Evolutionary conservation across 352 stramenopile species (phyloP), one percentile per base, ranked within the genome.

Genomic region (Pythium rhizo-oryzae): DNA sequence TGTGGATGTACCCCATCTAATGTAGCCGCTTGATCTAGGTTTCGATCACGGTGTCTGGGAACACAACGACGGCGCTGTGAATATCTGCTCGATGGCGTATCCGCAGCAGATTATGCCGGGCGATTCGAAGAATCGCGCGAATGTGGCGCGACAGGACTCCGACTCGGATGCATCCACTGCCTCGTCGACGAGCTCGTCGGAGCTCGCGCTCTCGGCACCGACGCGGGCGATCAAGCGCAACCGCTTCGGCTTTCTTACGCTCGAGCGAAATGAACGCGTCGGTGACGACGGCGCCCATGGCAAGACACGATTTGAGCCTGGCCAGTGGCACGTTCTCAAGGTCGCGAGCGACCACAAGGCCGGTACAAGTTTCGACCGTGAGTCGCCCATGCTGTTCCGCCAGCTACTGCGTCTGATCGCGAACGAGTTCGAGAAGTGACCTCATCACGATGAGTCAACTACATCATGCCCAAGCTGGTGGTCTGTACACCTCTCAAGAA

Each of bases 31-130:
- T n/a, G 7, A 12, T 47, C 12, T 41, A 79, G 73, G 82, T n/a
- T 90, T 89, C 51, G 76, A 92, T 44, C 50, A 67, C 8, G 62
- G 66, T 33, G 72, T 80, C 54, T 92, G 84, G 84, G 74, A 79
- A 24, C 79, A 80, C 69, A 92, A 91, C 33, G 84, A 92, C 28
- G 84, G 84, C 15, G 77, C 79, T 0, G 82, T 93, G 23, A 93
- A 93, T 65, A 85, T 90, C 53, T 75, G 76, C 23, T 91, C 84
- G 24, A 91, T 91, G 84, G 56, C 86, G 23, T 54, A 46, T 19
- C 63, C 63, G 24, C 30, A 65, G n/a, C 47, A 25, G 24, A n/a
- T 66, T 24, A 3, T 8, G 43, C 21, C n/a, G 15, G 9, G 9
- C 21, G 13, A 19, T 47, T 21, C 13, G 41, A 47, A n/a, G 4